phyloP scores from a whole-genome alignment of 768 basidiomycete species.

The Boletus vermiculosoides region DNA sequence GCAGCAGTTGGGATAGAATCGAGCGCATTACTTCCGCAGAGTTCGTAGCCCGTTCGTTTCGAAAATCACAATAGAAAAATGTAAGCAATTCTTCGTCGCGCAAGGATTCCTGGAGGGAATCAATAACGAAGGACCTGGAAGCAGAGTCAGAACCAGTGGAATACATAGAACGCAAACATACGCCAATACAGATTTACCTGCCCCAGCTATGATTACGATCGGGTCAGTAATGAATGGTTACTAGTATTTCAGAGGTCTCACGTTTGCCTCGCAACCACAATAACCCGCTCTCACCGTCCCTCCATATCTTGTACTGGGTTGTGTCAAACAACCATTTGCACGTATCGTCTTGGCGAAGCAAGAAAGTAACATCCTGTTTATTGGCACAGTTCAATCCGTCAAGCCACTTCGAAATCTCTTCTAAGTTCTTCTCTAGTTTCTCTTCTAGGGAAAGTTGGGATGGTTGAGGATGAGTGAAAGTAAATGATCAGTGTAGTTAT shows the following conservation, averaged over 20 bases:
- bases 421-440: not conserved
- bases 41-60: not conserved
- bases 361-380: not conserved
- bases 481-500: not conserved
- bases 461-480: not conserved
- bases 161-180: not conserved
- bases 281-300: not conserved
- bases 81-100: not conserved
- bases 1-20: not conserved
- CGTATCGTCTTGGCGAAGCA: not conserved
- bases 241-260: not conserved
- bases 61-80: not conserved
- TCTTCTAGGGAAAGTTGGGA: not conserved
- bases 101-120: not conserved
- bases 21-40: not conserved
- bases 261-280: not conserved
- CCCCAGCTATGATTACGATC: not conserved
- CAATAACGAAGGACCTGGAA: not conserved
- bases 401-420: not conserved
- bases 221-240: not conserved
- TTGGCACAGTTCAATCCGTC: not conserved
- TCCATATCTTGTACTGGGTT: not conserved
- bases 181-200: not conserved
- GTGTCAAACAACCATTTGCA: not conserved
- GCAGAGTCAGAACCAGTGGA: not conserved